Base-by-base conservation (phyloP, 306 rosid species). In the Cucumis cinereus region DNA sequence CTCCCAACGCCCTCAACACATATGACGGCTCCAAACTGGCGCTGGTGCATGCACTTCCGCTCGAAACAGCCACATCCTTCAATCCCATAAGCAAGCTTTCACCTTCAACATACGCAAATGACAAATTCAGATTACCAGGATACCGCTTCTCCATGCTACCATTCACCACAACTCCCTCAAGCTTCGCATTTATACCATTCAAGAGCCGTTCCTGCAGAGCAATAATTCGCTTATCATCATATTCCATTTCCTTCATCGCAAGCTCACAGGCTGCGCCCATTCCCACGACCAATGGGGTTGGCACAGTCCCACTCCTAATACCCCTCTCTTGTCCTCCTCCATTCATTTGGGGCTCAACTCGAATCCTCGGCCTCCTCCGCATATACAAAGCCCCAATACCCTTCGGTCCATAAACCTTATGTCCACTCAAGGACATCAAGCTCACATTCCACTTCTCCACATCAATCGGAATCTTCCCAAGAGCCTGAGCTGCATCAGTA, bases 241-340 rank as follows among this genome's bases (percentile, higher is more conserved):
- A 94, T 59, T 86, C 90, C 93, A 93, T 91, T 77, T 93, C 98
- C 80, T 85, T 87, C 87, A 76, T 83, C 0, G 97, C 91, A 50
- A 93, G 79, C 79, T 91, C 90, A 38, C 98, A 93, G 0, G 98
- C 97, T 0, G 97, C 88, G 0, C 98, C 98, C 87, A 93, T 84
- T 35, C 96, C 98, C 28, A 91, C 98, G 14, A 86, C 94, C 82
- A 91, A 75, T 6, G 98, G 97, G 7, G 96, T 86, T 19, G 98
- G 95, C 67, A 94, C 90, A 0, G 97, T 94, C 53, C 98, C 97
- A 47, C 98, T 93, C 58, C 97, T 78, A 64, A 93, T 88, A 38
- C 96, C 98, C 67, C 98, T 88, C 88, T 91, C 98, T 79, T 91
- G 98, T 0, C 98, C 97, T 53, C 98, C 98, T 1, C 97, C 98